These are phyloP conservation scores for Hericium coralloides DNA, from an alignment of 768 basidiomycete species.

Conservation along the genomic window DNA sequence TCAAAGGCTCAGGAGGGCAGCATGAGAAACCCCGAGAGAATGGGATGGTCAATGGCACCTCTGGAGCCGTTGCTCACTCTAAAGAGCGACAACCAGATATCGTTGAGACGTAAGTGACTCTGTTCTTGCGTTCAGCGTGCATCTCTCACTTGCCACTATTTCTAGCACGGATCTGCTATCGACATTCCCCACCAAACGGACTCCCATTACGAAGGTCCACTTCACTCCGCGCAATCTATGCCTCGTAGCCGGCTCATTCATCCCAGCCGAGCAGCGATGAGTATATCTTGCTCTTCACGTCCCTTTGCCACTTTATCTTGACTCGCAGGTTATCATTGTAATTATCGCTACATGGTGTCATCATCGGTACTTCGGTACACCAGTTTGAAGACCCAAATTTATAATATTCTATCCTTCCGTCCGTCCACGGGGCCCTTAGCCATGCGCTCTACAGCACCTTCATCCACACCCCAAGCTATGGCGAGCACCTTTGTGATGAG, in stretches of 20 bases:
- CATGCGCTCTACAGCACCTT: too few species aligned
- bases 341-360: background rate
- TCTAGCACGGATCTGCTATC: slow-evolving; percentile 74
- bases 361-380: too few species aligned
- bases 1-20: slow-evolving; percentile 66
- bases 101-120: slow-evolving; percentile 57
- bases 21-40: slow-evolving; percentile 51
- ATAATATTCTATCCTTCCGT: too few species aligned
- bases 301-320: background rate
- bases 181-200: slow-evolving; percentile 93
- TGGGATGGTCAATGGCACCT: slow-evolving; percentile 28
- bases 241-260: slow-evolving; percentile 72
- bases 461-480: background rate
- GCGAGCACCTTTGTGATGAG: background rate
- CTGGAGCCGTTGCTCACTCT: slow-evolving; percentile 8
- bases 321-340: background rate
- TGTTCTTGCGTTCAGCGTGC: background rate
- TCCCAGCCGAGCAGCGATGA: slow-evolving; percentile 39
- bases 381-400: too few species aligned
- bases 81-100: slow-evolving; percentile 37
- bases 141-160: slow-evolving; percentile 4
- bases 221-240: slow-evolving; percentile 95
- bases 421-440: too few species aligned
- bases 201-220: slow-evolving; percentile 85
- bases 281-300: background rate